Evolutionary conservation across 202 grass and related monocot species (phyloP).

Genomic region (Hordeum pubiflorum): DNA sequence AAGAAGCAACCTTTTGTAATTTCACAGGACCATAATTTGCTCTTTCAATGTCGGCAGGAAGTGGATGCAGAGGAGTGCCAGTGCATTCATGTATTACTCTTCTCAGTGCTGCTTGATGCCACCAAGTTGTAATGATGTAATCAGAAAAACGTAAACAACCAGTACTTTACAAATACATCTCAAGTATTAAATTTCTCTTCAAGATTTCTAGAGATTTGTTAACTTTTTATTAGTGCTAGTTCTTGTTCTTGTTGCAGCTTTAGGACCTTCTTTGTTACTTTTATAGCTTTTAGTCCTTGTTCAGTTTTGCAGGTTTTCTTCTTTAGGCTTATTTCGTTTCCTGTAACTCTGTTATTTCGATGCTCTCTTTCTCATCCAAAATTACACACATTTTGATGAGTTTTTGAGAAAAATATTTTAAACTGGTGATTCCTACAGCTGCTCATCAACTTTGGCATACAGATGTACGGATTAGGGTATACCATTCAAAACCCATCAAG

Average conservation of each 20-base stretch:
- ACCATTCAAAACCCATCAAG: not conserved
- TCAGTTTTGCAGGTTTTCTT: not conserved
- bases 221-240: not conserved
- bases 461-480: constrained; percentile 3
- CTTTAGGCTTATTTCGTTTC: not conserved
- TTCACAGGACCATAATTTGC: constrained; percentile 60
- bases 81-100: constrained; percentile 73
- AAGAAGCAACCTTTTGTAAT: constrained; percentile 51
- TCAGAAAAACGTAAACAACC: constrained; percentile 22
- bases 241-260: not conserved
- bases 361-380: not conserved
- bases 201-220: not conserved
- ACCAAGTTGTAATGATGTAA: constrained; percentile 23
- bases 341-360: not conserved
- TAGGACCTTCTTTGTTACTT: not conserved
- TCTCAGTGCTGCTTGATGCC: constrained; percentile 61
- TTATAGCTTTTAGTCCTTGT: not conserved
- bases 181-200: not conserved
- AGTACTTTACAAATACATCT: not conserved
- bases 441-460: not conserved
- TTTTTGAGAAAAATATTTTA: not conserved
- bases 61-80: constrained; percentile 36
- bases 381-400: not conserved
- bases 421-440: not conserved
- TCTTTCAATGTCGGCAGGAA: constrained; percentile 62